phyloP scores from a whole-genome alignment of 371 early-diverging fungal species.

The Mucor irregularis region DNA sequence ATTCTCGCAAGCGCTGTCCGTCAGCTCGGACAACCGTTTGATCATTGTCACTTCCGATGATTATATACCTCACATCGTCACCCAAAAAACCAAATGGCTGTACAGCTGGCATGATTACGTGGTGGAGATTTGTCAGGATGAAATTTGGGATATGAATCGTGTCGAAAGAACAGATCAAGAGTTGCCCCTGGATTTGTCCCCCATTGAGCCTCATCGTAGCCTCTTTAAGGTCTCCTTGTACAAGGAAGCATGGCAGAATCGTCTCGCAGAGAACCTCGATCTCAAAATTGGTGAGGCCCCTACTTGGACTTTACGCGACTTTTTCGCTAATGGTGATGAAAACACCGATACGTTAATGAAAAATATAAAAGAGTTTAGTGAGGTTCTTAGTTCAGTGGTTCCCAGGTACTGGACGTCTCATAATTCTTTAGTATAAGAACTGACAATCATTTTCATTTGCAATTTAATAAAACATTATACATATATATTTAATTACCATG shows the following conservation, averaged over 20 bases:
- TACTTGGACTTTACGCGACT: constrained; percentile 35
- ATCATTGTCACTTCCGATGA: constrained; percentile 23
- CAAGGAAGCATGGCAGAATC: constrained; percentile 36
- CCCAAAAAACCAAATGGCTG: constrained; percentile 44
- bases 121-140: constrained; percentile 41
- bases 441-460: background rate
- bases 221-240: constrained; percentile 37
- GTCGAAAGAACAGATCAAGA: constrained; percentile 19
- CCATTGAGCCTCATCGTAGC: constrained; percentile 22
- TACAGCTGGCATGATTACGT: constrained; percentile 37
- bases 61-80: constrained; percentile 25
- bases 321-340: constrained; percentile 29
- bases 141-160: constrained; percentile 37
- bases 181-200: constrained; percentile 34
- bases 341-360: constrained; percentile 22
- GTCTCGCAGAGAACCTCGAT: constrained; percentile 38
- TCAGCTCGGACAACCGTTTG: constrained; percentile 21
- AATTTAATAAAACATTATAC: too few species aligned
- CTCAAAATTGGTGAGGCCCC: constrained; percentile 46
- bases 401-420: constrained; percentile 28
- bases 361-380: constrained; percentile 25
- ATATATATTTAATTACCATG: too few species aligned
- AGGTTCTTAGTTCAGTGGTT: constrained; percentile 24
- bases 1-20: constrained; percentile 25
- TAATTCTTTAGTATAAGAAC: constrained; percentile 16